Conservation (phyloP, 257 asterid genomes). For the Cynanchum wilfordii region DNA sequence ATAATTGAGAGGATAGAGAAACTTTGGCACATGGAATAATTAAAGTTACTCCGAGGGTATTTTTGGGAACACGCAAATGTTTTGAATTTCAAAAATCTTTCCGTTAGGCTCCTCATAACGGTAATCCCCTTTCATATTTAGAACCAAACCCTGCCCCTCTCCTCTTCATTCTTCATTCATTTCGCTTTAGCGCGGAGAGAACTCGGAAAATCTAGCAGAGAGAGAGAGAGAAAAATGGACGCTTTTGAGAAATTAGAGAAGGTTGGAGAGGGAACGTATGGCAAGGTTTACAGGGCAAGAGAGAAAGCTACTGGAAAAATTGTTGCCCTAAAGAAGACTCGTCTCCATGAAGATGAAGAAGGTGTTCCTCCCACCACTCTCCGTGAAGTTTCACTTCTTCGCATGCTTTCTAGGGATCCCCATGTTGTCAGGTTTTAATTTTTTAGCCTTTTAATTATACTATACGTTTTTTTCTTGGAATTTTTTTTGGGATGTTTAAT, state of each 20-base stretch:
- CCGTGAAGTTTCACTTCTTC: constrained; percentile 80
- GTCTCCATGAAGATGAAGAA: constrained; percentile 94
- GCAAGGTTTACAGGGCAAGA: constrained; percentile 88
- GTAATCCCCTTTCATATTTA: constrained; percentile 1
- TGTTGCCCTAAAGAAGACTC: constrained; percentile 89
- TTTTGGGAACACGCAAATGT: not conserved
- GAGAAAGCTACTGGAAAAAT: constrained; percentile 90
- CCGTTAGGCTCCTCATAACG: constrained; percentile 12
- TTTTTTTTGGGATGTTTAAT: not conserved
- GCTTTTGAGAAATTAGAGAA: constrained; percentile 16
- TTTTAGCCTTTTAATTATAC: not conserved
- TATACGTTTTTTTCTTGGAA: not conserved
- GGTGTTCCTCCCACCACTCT: constrained; percentile 99
- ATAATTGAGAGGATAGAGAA: not conserved
- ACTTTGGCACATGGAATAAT: not conserved
- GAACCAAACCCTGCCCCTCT: not conserved
- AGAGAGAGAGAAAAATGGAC: not conserved
- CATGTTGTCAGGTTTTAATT: constrained; percentile 61
- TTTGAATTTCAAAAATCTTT: constrained; percentile 8
- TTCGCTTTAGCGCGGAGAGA: not conserved
- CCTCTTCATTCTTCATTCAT: not conserved
- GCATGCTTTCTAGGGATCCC: constrained; percentile 90
- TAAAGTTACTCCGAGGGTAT: not conserved
- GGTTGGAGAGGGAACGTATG: constrained; percentile 24
- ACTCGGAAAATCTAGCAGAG: not conserved